These are phyloP conservation scores for Lactarius akahatsu DNA, from an alignment of 768 basidiomycete genomes.

Conservation along the genomic window DNA sequence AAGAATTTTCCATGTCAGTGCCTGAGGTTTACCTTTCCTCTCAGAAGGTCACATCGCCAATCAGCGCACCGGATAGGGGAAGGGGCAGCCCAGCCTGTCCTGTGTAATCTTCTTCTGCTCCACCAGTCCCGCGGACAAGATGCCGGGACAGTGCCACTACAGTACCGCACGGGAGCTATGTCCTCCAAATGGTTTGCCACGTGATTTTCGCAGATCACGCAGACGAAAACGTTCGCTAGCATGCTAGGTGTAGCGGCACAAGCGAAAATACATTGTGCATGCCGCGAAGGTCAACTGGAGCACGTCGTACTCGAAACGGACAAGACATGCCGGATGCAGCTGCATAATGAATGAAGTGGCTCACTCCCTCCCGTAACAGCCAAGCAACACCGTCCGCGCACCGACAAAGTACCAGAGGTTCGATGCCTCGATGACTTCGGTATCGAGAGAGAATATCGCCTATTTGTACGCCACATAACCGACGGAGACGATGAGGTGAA, in stretches of 20 bases:
- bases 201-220: constrained; percentile 67
- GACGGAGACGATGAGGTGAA: constrained; percentile 55
- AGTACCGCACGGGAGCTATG: constrained; percentile 58
- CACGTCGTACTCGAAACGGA: constrained; percentile 49
- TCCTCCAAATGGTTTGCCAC: constrained; percentile 64
- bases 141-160: constrained; percentile 58
- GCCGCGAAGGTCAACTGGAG: constrained; percentile 35
- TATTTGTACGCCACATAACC: constrained; percentile 68
- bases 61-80: not conserved
- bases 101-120: not conserved
- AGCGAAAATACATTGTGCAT: constrained; percentile 27
- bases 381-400: too few relatives aligned
- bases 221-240: constrained; percentile 57
- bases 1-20: constrained; percentile 3
- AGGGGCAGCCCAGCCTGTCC: not conserved
- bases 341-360: too few relatives aligned
- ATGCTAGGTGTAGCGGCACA: constrained; percentile 57
- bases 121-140: constrained; percentile 28
- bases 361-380: too few relatives aligned
- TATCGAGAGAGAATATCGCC: constrained; percentile 56
- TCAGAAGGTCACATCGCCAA: not conserved
- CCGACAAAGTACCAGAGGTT: too few relatives aligned
- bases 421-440: too few relatives aligned
- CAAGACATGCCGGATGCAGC: constrained; percentile 33
- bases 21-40: constrained; percentile 10